Conservation (phyloP, 2,329 filamentous ascomycete genomes). For the Colletotrichum costaricense region DNA sequence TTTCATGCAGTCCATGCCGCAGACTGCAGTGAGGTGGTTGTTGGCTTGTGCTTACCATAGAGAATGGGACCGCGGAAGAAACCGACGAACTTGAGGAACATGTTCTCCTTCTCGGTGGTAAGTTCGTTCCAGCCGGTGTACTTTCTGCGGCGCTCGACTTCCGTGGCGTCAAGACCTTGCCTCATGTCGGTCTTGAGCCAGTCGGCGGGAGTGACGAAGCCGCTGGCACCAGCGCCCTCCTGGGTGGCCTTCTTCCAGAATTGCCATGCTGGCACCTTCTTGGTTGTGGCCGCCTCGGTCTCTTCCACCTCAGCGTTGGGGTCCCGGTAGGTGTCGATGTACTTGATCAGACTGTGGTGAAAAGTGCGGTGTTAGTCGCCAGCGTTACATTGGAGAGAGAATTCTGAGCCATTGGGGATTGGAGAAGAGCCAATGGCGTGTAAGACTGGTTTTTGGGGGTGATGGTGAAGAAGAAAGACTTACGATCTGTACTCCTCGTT, state of each 20-base stretch:
- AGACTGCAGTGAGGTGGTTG: background rate
- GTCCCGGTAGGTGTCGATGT: conserved; percentile 52
- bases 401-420: background rate
- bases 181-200: conserved; percentile 77
- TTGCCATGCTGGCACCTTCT: conserved; percentile 49
- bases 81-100: conserved; percentile 79
- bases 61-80: conserved; percentile 83
- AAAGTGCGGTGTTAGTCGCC: background rate
- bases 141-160: conserved; percentile 74
- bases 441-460: background rate
- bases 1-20: conserved; percentile 30
- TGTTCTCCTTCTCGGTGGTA: conserved; percentile 79
- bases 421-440: conserved; percentile 13
- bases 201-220: conserved; percentile 68
- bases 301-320: conserved; percentile 43
- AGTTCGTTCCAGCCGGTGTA: conserved; percentile 78
- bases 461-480: background rate
- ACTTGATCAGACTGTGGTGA: conserved; percentile 39
- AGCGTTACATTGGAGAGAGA: background rate
- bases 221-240: conserved; percentile 41
- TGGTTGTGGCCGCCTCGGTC: conserved; percentile 39
- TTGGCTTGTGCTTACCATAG: conserved; percentile 69
- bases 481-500: conserved; percentile 36
- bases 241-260: conserved; percentile 45
- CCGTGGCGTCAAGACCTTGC: conserved; percentile 67